Base-by-base conservation (phyloP, 345 rosid genomes). In the Rhodamnia argentea region DNA sequence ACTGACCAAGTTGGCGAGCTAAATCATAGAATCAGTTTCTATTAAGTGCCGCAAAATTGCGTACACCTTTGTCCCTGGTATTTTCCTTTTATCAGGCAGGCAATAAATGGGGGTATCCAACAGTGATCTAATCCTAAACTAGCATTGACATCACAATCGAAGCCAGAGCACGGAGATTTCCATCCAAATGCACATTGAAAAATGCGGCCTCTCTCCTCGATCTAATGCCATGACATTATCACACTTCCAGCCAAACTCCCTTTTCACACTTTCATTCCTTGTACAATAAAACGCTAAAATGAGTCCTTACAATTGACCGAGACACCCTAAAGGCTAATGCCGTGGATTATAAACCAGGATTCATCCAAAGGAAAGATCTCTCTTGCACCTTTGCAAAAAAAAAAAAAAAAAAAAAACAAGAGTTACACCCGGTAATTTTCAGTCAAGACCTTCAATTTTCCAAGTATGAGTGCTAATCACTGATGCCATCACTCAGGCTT, bases 401-500 rank as follows among this genome's bases (percentile, higher is more conserved):
- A n/a, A n/a, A n/a, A n/a, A n/a, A n/a, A n/a, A n/a, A n/a, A n/a
- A n/a, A n/a, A n/a, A 9, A n/a, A 27, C 42, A 52, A 42, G 0
- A 54, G 59, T 23, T 37, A 57, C 50, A 83, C 47, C 51, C 40
- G n/a, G 47, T 70, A 70, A 70, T 18, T 32, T 83, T 54, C 40
- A 24, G 74, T 44, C 81, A 16, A 10, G 86, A 22, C 29, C 59
- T 59, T 58, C 26, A 10, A 26, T 51, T 84, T 83, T n/a, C 59
- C 62, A 29, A 14, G n/a, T 20, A 24, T 6, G 74, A 60, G 74
- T 10, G 22, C 56, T 4, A 10, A 84, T 59, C 52, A 51, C 20
- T 82, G 13, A 29, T 29, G 86, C 53, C 76, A 70, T 93, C 90
- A 96, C 91, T 94, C 97, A 53, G 94, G 88, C 95, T 97, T 97